Conservation (phyloP, 495 filamentous ascomycete species). For the Tuber borchii region DNA sequence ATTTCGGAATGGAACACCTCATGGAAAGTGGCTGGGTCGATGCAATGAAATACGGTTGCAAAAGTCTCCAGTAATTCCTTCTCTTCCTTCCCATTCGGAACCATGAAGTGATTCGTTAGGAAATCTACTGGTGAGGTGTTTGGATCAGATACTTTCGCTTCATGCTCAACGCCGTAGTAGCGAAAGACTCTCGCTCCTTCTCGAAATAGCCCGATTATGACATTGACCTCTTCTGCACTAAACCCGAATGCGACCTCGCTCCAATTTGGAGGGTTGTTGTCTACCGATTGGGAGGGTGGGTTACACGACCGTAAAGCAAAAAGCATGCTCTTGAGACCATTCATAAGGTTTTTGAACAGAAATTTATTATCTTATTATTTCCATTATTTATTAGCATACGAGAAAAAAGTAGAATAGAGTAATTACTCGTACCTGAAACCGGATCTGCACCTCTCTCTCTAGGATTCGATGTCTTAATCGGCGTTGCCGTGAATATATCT, state of each 20-base stretch:
- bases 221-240: conserved; percentile 91
- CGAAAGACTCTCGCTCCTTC: conserved; percentile 93
- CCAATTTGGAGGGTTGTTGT: conserved; percentile 81
- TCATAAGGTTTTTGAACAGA: conserved; percentile 95
- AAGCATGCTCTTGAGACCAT: conserved; percentile 92
- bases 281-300: conserved; percentile 60
- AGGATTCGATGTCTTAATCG: conserved; percentile 90
- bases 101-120: conserved; percentile 85
- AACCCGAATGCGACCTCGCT: conserved; percentile 89
- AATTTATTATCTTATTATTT: conserved; percentile 77
- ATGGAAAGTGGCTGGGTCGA: conserved; percentile 96
- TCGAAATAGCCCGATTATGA: conserved; percentile 94
- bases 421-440: conserved; percentile 51
- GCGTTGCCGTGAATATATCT: conserved; percentile 92
- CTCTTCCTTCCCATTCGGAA: conserved; percentile 86
- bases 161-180: conserved; percentile 80
- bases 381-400: conserved; percentile 8
- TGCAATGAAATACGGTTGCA: conserved; percentile 95
- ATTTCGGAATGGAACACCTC: conserved; percentile 98
- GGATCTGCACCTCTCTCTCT: conserved; percentile 86
- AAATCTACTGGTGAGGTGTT: conserved; percentile 77
- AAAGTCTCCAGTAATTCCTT: conserved; percentile 97
- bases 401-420: neutral
- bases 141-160: conserved; percentile 65
- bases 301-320: conserved; percentile 93